phyloP scores from a whole-genome alignment of 2,329 filamentous ascomycete species.

The Exophiala sp. region DNA sequence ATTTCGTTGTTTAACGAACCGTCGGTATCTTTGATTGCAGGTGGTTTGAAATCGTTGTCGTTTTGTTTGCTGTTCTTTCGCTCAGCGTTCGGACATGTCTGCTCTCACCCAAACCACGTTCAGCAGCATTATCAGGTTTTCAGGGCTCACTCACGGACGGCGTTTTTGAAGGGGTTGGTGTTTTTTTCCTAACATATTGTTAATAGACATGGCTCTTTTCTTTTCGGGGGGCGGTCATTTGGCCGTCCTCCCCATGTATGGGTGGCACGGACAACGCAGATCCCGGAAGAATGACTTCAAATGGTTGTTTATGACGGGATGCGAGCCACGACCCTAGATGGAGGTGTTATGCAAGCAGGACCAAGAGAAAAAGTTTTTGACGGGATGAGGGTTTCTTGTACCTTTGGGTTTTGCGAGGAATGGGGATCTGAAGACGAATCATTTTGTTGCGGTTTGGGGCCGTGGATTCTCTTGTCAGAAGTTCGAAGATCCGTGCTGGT shows the following conservation, averaged over 20 bases:
- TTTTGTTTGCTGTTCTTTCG: constrained; percentile 27
- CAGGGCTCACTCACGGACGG: constrained; percentile 7
- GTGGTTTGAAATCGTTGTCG: constrained; percentile 11
- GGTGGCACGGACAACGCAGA: background rate
- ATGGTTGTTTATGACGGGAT: constrained; percentile 9
- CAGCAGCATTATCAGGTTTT: constrained; percentile 11
- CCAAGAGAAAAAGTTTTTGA: constrained; percentile 15
- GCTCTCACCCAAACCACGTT: constrained; percentile 4
- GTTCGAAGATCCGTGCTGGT: no score
- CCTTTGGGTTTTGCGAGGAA: constrained; percentile 3
- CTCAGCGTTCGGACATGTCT: constrained; percentile 20
- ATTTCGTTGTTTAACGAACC: constrained; percentile 3
- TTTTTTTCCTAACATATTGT: constrained; percentile 9
- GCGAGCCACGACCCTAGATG: background rate
- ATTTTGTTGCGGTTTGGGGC: background rate
- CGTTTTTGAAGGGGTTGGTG: constrained; percentile 5
- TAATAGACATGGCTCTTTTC: constrained; percentile 18
- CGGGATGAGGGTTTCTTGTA: constrained; percentile 9
- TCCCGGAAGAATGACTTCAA: constrained; percentile 1
- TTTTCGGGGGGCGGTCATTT: constrained; percentile 1
- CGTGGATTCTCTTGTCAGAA: no score
- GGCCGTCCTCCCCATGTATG: background rate
- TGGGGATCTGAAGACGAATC: background rate
- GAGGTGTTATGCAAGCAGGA: constrained; percentile 1
- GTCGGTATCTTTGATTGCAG: constrained; percentile 11